Evolutionary conservation across 1,284 basidiomycete genomes (phyloP).

Genomic region (Cutaneotrichosporon cutaneum): DNA sequence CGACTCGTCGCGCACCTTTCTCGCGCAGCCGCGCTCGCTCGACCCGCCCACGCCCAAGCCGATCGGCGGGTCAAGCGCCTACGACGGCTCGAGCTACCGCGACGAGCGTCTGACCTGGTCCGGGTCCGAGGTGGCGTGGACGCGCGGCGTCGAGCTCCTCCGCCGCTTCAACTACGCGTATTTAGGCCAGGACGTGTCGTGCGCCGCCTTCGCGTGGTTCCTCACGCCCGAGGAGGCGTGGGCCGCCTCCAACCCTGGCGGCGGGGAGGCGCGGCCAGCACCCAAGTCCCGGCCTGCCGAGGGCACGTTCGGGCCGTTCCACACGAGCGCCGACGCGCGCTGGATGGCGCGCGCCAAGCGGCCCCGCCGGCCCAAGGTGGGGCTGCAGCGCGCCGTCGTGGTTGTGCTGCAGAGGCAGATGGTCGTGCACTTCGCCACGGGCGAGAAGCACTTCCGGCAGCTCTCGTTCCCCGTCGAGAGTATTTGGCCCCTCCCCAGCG

Average conservation of each 20-base stretch:
- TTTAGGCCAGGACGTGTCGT: slow-evolving; percentile 69
- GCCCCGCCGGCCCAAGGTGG: background rate
- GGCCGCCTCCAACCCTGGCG: background rate
- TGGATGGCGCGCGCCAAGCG: slow-evolving; percentile 8
- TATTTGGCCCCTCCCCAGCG: slow-evolving; percentile 67
- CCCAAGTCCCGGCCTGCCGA: background rate
- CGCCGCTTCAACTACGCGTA: slow-evolving; percentile 72
- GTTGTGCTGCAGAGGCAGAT: slow-evolving; percentile 74
- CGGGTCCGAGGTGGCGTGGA: slow-evolving; percentile 65
- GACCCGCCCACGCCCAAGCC: background rate
- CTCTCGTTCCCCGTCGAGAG: slow-evolving; percentile 74
- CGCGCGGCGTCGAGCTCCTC: slow-evolving; percentile 66
- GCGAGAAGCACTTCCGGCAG: slow-evolving; percentile 72
- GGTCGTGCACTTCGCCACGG: slow-evolving; percentile 70
- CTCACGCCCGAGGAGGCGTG: slow-evolving; percentile 9
- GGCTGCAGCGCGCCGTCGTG: slow-evolving; percentile 61
- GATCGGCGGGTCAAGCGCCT: too few species aligned
- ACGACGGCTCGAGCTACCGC: slow-evolving; percentile 2
- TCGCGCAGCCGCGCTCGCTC: slow-evolving; percentile 15
- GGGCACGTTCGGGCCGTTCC: slow-evolving; percentile 51
- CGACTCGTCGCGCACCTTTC: background rate
- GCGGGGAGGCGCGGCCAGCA: background rate
- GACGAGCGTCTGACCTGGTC: slow-evolving; percentile 70
- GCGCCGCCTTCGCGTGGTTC: slow-evolving; percentile 64
- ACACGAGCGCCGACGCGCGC: slow-evolving; percentile 30